Percentiles rank a stretch among this genome's conserved stretches.
Evolutionary conservation across 352 stramenopile genomes (phyloP).

Genomic region (Phytophthora meadii): DNA sequence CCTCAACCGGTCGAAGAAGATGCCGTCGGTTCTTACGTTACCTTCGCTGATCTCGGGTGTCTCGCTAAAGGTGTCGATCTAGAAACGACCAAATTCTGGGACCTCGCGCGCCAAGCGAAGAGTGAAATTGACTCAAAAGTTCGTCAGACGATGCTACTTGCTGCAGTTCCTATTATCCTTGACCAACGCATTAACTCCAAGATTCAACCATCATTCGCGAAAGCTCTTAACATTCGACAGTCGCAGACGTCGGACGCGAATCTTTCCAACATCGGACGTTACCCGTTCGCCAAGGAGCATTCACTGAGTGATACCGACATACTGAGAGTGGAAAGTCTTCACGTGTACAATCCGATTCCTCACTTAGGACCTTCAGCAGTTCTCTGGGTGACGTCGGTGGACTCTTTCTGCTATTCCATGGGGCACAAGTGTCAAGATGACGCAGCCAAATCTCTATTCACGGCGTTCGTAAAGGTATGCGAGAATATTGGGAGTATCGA

Average conservation of each 20-base stretch:
- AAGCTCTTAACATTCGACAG: slow-evolving; percentile 25
- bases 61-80: slow-evolving; percentile 36
- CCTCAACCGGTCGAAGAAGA: slow-evolving; percentile 27
- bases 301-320: slow-evolving; percentile 1
- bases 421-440: slow-evolving; percentile 42
- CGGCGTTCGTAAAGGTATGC: slow-evolving; percentile 17
- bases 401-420: slow-evolving; percentile 37
- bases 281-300: slow-evolving; percentile 26
- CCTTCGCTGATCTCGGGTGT: slow-evolving; percentile 20
- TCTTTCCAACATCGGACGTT: slow-evolving; percentile 39
- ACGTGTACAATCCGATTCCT: slow-evolving; percentile 41
- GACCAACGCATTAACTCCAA: slow-evolving; percentile 32
- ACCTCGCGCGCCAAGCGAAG: slow-evolving; percentile 47
- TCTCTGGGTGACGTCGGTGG: slow-evolving; percentile 37
- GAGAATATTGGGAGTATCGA: slow-evolving; percentile 23
- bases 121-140: slow-evolving; percentile 32
- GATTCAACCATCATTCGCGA: slow-evolving; percentile 24
- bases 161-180: slow-evolving; percentile 25
- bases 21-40: slow-evolving; percentile 42
- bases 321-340: slow-evolving; percentile 32
- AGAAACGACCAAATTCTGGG: slow-evolving; percentile 45
- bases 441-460: slow-evolving; percentile 25
- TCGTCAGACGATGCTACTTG: slow-evolving; percentile 16
- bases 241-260: slow-evolving; percentile 31
- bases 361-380: slow-evolving; percentile 31